Conservation (phyloP, 345 rosid genomes). For the Eucalyptus erythrocorys region DNA sequence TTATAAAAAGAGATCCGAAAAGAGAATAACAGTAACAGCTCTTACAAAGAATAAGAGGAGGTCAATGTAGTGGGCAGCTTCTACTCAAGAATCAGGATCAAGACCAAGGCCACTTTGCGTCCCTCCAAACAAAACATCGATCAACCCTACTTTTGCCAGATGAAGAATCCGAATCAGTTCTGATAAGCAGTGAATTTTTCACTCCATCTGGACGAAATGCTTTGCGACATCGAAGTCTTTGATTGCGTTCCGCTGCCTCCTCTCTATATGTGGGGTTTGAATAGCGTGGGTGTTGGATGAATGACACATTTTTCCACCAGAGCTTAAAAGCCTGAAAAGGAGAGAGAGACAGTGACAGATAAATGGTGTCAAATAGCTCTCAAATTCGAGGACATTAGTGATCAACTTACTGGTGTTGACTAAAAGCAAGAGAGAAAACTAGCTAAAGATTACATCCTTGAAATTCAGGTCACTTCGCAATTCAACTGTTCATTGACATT, state of each 20-base stretch:
- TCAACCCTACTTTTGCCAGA: slow-evolving; percentile 2
- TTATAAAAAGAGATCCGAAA: neutral
- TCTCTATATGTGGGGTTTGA: slow-evolving; percentile 46
- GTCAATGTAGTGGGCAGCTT: neutral
- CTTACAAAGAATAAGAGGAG: neutral
- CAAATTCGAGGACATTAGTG: neutral
- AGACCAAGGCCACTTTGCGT: slow-evolving; percentile 92
- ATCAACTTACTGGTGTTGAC: neutral
- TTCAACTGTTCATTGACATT: neutral
- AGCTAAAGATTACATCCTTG: neutral
- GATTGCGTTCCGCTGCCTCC: slow-evolving; percentile 46
- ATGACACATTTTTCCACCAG: slow-evolving; percentile 79
- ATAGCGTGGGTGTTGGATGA: slow-evolving; percentile 72
- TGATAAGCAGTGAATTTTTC: neutral
- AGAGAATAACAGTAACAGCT: neutral
- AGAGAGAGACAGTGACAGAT: neutral
- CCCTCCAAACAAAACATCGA: slow-evolving; percentile 68
- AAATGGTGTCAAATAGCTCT: neutral
- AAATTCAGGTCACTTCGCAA: neutral
- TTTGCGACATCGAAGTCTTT: slow-evolving; percentile 27
- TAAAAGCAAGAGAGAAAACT: neutral
- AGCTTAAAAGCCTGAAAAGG: slow-evolving; percentile 62
- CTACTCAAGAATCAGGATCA: slow-evolving; percentile 5
- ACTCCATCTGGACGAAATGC: slow-evolving; percentile 6
- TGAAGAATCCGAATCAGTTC: neutral